Percentiles rank a stretch among this genome's conserved stretches.
Conservation (phyloP, 2,329 filamentous ascomycete species). For the Pseudopyrenochaeta lycopersici region DNA sequence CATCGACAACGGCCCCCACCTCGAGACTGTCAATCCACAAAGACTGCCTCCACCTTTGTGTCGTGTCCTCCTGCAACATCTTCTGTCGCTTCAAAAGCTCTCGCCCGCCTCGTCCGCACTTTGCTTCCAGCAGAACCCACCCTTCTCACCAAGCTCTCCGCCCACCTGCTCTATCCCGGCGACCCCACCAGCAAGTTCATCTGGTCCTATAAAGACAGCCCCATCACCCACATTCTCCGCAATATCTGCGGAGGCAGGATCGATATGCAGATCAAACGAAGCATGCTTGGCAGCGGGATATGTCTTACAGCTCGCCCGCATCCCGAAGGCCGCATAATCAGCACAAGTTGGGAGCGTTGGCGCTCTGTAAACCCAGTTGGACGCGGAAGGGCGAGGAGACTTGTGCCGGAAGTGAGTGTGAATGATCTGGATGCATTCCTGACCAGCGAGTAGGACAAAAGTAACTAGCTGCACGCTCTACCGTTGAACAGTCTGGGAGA, state of each 20-base stretch:
- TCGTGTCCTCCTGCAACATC: constrained; percentile 23
- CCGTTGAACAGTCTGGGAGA: too few relatives aligned
- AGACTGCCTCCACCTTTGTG: constrained; percentile 15
- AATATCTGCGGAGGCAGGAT: constrained; percentile 51
- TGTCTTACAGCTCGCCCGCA: constrained; percentile 21
- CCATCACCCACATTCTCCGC: constrained; percentile 47
- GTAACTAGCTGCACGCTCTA: too few relatives aligned
- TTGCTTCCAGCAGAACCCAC: constrained; percentile 35
- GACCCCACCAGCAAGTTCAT: constrained; percentile 47
- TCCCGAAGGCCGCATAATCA: constrained; percentile 26
- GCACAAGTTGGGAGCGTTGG: constrained; percentile 38
- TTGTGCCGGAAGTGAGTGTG: not conserved
- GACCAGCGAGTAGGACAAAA: too few relatives aligned
- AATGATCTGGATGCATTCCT: constrained; percentile 15
- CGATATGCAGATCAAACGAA: constrained; percentile 30
- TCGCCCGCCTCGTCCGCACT: constrained; percentile 43
- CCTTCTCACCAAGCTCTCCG: constrained; percentile 42
- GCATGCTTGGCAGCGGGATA: constrained; percentile 23
- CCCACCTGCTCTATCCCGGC: constrained; percentile 53
- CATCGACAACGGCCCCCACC: constrained; percentile 4
- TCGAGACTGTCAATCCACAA: not conserved
- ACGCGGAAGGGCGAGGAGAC: constrained; percentile 4
- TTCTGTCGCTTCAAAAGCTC: constrained; percentile 32
- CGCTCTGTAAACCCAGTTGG: constrained; percentile 8
- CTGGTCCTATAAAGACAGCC: constrained; percentile 51